Evolutionary conservation across 2,329 filamentous ascomycete genomes (phyloP), one percentile per base, ranked within the genome.

Genomic region (Botrytis fragariae): DNA sequence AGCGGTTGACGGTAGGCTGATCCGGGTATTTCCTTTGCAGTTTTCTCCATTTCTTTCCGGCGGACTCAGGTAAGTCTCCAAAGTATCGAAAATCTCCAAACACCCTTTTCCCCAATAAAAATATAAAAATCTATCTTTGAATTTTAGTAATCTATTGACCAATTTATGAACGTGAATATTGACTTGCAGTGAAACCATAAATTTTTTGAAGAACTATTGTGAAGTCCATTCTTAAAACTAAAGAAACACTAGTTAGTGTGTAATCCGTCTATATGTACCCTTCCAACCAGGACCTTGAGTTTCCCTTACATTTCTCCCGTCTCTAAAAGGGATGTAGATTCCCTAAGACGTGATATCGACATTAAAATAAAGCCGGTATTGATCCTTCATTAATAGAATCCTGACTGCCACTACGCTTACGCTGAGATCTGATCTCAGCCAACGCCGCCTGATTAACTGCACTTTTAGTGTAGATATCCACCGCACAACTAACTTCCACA

Each of bases 401-500:
- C 37, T 10, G 35, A 57, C 48, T 68, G 6, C 25, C 65, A 57
- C 35, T 57, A 12, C n/a, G 35, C 4, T 57, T 29, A 32, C 35
- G 48, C n/a, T 29, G 65, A 3, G 65, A 57, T n/a, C 48, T 48
- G 5, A 29, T 29, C 14, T 64, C 63, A 10, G 72, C 68, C 39
- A 80, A 67, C 32, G 78, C 79, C 16, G 78, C 79, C 59, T 73
- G 73, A 6, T 79, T 75, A 42, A 80, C 76, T 74, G 79, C 79
- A 70, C 79, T 81, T 61, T 78, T 78, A 18, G 48, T 68, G 51
- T 80, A 80, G 22, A 81, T 80, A 76, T 81, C 80, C 8, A 81
- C 80, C 1, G 79, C 78, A 72, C 79, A 87, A 79, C 94, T 98
- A 39, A 94, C 92, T 78, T 97, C 94, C 42, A 97, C 92, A 82